These are phyloP conservation scores for Carex kokanica DNA, from an alignment of 176 grass and related monocot genomes.

Conservation along the genomic window DNA sequence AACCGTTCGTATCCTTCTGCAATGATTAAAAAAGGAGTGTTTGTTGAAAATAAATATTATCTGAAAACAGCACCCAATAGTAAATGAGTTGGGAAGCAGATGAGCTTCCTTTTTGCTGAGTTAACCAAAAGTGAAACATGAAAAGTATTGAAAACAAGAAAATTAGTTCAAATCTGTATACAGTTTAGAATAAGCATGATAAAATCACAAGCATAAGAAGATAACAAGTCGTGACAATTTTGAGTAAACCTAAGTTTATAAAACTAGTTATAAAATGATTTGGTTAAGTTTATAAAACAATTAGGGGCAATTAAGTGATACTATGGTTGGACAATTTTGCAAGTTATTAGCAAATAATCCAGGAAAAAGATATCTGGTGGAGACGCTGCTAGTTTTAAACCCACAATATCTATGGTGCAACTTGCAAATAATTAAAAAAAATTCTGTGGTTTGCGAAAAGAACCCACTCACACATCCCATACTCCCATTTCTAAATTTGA, in stretches of 20 bases:
- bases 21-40: constrained; percentile 6
- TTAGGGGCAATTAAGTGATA: not conserved
- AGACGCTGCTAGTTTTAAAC: not conserved
- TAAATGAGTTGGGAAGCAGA: not conserved
- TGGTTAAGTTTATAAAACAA: not conserved
- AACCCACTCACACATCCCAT: not conserved
- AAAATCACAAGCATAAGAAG: not conserved
- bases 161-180: not conserved
- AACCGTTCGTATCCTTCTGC: constrained; percentile 88
- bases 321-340: not conserved
- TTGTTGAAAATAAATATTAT: constrained; percentile 7
- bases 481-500: not conserved
- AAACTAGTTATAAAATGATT: not conserved
- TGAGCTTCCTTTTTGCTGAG: not conserved
- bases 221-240: not conserved
- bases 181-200: not conserved
- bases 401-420: not conserved
- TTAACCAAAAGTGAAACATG: not conserved
- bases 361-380: not conserved
- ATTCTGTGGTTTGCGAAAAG: not conserved
- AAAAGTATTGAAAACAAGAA: not conserved
- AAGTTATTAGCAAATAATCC: not conserved
- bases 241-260: not conserved
- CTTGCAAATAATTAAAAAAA: not conserved
- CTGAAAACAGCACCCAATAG: not conserved